These are phyloP conservation scores for Phytophthora tubulina DNA, from an alignment of 352 stramenopile genomes.

Conservation along the genomic window DNA sequence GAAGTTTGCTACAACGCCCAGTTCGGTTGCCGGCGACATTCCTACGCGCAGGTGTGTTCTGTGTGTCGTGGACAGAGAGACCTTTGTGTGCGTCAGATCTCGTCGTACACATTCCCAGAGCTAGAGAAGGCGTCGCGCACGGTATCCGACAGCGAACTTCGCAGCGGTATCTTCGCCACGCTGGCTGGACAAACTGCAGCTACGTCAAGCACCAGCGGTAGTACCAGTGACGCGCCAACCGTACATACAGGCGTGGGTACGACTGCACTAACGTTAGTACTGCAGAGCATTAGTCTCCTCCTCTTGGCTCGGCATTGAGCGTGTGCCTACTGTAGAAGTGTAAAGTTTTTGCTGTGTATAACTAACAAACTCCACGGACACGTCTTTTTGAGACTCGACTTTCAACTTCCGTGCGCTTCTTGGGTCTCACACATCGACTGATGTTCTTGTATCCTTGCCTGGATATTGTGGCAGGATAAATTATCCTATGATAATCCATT, in stretches of 20 bases:
- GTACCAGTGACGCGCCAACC: background rate
- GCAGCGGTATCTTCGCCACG: conserved; percentile 41
- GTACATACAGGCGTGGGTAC: background rate
- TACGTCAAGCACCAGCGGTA: conserved; percentile 23
- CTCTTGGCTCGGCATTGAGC: conserved; percentile 20
- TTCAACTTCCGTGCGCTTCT: background rate
- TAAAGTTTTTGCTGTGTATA: background rate
- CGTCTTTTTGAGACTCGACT: background rate
- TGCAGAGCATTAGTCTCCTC: conserved; percentile 13
- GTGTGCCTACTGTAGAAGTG: background rate
- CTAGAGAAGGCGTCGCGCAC: conserved; percentile 39
- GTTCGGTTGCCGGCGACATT: conserved; percentile 65
- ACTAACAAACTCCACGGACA: background rate
- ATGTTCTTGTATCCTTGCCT: background rate
- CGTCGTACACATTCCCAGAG: conserved; percentile 54
- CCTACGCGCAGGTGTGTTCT: conserved; percentile 71
- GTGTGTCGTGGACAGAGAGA: conserved; percentile 55
- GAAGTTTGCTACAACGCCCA: conserved; percentile 58
- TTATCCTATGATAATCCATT: too few relatives aligned
- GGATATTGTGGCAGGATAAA: conserved; percentile 1
- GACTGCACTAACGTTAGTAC: background rate
- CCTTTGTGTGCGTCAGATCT: conserved; percentile 49
- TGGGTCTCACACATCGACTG: background rate
- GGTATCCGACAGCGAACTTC: conserved; percentile 45
- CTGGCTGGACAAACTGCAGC: conserved; percentile 23